Conservation (phyloP, 208 protist genomes). For the Eutreptiella sp. region DNA sequence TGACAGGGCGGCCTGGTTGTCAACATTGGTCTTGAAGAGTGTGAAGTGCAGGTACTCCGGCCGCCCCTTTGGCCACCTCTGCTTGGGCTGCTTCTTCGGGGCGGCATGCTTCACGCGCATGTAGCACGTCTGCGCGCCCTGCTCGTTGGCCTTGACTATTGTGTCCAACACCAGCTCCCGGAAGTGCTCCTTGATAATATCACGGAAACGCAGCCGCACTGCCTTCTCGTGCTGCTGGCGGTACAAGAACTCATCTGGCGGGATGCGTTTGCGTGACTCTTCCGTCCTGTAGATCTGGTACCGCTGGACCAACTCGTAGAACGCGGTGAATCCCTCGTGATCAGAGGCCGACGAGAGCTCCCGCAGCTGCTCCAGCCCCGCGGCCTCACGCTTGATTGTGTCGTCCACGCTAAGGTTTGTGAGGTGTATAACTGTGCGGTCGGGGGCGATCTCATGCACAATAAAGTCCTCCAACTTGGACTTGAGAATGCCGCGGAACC, state of each 20-base stretch:
- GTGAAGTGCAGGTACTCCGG: slow-evolving; percentile 68
- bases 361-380: no score
- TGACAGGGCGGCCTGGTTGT: slow-evolving; percentile 61
- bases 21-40: slow-evolving; percentile 78
- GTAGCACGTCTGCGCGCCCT: no score
- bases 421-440: slow-evolving; percentile 24
- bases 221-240: no score
- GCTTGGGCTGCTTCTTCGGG: not conserved
- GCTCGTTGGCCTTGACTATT: slow-evolving; percentile 1
- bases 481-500: slow-evolving; percentile 38
- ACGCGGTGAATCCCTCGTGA: no score
- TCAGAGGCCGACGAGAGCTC: no score
- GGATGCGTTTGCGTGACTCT: no score
- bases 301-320: no score
- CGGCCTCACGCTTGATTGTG: no score
- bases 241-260: no score
- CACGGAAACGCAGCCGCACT: slow-evolving; percentile 20
- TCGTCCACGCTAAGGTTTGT: no score
- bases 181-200: slow-evolving; percentile 24
- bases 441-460: slow-evolving; percentile 36
- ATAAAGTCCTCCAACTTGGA: slow-evolving; percentile 43
- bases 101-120: no score
- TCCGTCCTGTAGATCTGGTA: no score
- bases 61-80: slow-evolving; percentile 25
- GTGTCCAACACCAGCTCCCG: slow-evolving; percentile 20